Evolutionary conservation across 106 monocot species (phyloP), one percentile per base, ranked within the genome.

Genomic region (Dendrobium nobile): DNA sequence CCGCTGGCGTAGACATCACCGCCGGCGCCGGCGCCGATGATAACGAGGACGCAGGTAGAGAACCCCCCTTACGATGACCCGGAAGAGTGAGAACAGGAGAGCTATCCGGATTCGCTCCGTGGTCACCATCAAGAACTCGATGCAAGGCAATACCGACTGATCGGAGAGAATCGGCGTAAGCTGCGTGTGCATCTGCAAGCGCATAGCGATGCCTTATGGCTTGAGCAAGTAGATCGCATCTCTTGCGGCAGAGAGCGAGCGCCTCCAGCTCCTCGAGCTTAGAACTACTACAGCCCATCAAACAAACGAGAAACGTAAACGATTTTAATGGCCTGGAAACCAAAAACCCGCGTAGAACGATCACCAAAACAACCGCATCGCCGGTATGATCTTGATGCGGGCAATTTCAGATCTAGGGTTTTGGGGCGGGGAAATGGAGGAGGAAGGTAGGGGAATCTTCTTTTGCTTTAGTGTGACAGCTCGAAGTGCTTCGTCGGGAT

Each of bases 211-310:
- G 67, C 79, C 81, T 73, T 81, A 95, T 99, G 28, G 95, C 95
- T 20, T 87, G 80, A 37, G 82, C 86, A 9, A 99, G 84, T 15
- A 82, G 76, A 67, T 81, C 73, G 16, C 84, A 77, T 42, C 98
- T 85, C 40, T 31, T 33, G 33, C 78, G 78, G 88, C 98, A 99
- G 31, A 91, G 88, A 10, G 56, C 74, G 40, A 93, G 91, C 17
- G 92, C 95, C 47, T 84, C 81, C 54, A 80, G 82, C 67, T 92
- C 98, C 55, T 95, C 95, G 28, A 91, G 79, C 82, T 99, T 99
- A 4, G 98, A 99, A 20, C 81, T 77, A 10, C 79, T 89, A 74
- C 98, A 99, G 7, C 98, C 98, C 98, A 99, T 99, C 58, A 3
- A 3, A 9, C 15, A 42, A 40, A 16, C 20, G 22, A 13, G 7